Evolutionary conservation across 345 rosid genomes (phyloP).

Genomic region (Gossypioides kirkii): DNA sequence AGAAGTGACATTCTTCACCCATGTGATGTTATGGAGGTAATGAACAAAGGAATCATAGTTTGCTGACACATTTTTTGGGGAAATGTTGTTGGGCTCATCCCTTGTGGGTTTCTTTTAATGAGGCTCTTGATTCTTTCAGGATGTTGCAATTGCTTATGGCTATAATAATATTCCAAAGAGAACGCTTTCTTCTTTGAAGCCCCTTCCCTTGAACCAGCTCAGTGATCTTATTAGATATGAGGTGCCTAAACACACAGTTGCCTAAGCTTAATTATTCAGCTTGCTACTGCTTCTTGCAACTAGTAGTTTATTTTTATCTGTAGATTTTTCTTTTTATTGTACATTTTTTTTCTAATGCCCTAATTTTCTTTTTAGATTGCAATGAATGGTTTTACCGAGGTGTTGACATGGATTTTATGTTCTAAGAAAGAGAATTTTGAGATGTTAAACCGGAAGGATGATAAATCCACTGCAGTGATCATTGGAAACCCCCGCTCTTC

Average conservation of each 20-base stretch:
- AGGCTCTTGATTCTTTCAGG: conserved; percentile 35
- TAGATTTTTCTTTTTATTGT: not conserved
- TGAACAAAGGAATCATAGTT: not conserved
- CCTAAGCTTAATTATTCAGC: not conserved
- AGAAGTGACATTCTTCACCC: conserved; percentile 92
- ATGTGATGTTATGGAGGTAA: conserved; percentile 95
- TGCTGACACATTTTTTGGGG: not conserved
- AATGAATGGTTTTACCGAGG: conserved; percentile 73
- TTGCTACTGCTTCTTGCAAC: not conserved
- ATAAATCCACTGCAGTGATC: conserved; percentile 48
- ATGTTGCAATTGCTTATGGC: conserved; percentile 95
- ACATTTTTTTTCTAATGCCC: not conserved
- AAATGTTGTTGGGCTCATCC: not conserved
- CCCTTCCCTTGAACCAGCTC: conserved; percentile 67
- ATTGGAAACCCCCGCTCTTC: conserved; percentile 80
- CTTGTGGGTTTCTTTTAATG: conserved; percentile 4
- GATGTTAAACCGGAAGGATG: conserved; percentile 65
- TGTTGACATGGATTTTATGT: conserved; percentile 75
- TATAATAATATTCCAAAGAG: conserved; percentile 75
- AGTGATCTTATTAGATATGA: conserved; percentile 73
- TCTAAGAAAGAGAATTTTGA: conserved; percentile 62
- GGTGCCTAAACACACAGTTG: conserved; percentile 30
- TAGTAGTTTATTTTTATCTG: not conserved
- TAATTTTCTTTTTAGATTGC: conserved; percentile 45
- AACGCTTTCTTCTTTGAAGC: conserved; percentile 56